These are phyloP conservation scores for Umbellularia californica DNA, from an alignment of 164 flowering plant genomes.

Conservation along the genomic window DNA sequence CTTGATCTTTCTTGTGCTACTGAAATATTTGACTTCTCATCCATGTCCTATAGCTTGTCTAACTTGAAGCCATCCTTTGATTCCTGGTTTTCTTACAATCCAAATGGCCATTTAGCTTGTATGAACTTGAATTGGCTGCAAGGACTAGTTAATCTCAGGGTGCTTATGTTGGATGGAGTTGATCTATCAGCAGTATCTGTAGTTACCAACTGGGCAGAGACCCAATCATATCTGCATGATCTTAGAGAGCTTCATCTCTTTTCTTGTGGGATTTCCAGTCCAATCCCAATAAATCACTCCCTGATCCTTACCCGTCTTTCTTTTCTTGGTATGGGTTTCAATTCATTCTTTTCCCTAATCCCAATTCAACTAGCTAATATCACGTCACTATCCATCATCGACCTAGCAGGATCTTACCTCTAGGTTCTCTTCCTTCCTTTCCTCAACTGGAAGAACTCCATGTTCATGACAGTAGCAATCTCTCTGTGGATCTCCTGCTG, in stretches of 20 bases:
- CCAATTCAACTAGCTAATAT: too few species aligned
- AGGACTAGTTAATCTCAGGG: conserved; percentile 12
- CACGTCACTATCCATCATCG: too few species aligned
- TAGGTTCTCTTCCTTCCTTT: too few species aligned
- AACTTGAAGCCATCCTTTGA: not conserved
- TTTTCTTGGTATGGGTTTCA: conserved; percentile 9
- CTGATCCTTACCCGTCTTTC: conserved; percentile 14
- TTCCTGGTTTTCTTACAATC: not conserved
- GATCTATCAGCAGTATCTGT: conserved; percentile 13
- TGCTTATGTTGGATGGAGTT: conserved; percentile 14
- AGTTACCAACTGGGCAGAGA: conserved; percentile 12
- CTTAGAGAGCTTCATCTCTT: conserved; percentile 18
- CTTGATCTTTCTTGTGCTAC: conserved; percentile 20
- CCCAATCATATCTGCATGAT: conserved; percentile 9
- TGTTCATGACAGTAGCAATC: too few species aligned
- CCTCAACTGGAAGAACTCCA: too few species aligned
- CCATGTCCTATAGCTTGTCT: conserved; percentile 9
- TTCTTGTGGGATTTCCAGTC: conserved; percentile 15
- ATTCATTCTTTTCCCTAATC: not conserved
- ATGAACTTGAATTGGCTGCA: conserved; percentile 13
- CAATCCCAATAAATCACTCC: conserved; percentile 5
- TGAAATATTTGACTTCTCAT: not conserved
- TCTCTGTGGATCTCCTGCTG: too few species aligned
- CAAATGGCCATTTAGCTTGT: conserved; percentile 5
- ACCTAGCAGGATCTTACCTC: too few species aligned